A percentile compares a stretch with the other conserved stretches of the same genome.
These are phyloP conservation scores for Trypanosoma rangeli DNA, from an alignment of 208 protist species.

Conservation along the genomic window DNA sequence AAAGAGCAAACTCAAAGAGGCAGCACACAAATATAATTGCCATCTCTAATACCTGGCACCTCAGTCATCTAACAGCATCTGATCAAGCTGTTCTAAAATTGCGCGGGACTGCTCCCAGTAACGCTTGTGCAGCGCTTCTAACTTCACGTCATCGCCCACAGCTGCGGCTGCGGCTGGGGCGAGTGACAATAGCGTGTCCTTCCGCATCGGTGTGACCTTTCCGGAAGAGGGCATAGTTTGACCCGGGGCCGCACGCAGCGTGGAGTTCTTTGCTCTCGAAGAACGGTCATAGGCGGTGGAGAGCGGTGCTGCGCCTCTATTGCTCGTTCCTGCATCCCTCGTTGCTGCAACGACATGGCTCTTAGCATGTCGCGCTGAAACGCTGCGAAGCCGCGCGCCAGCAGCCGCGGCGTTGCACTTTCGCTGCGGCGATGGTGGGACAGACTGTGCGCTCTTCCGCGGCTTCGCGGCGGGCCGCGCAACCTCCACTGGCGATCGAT, in stretches of 20 bases:
- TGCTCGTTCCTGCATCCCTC: not conserved
- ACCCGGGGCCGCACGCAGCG: not conserved
- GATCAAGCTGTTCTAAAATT: slow-evolving; percentile 47
- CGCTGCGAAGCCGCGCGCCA: not conserved
- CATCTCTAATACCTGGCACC: not conserved
- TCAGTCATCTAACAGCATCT: slow-evolving; percentile 33
- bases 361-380: not conserved
- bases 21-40: not conserved
- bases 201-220: not conserved
- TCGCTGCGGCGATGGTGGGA: slow-evolving; percentile 5
- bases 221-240: not conserved
- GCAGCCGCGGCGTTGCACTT: not conserved
- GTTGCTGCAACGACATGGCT: not conserved
- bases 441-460: slow-evolving; percentile 7
- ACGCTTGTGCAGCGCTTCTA: slow-evolving; percentile 26
- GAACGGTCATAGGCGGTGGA: not conserved
- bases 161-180: not conserved
- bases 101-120: slow-evolving; percentile 47
- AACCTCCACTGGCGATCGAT: not conserved
- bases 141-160: not conserved
- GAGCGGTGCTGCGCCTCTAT: not conserved
- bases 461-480: not conserved
- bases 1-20: not conserved
- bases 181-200: not conserved
- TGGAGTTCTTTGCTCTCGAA: not conserved